Conservation (phyloP, 257 asterid species). For the Henckelia pumila region DNA sequence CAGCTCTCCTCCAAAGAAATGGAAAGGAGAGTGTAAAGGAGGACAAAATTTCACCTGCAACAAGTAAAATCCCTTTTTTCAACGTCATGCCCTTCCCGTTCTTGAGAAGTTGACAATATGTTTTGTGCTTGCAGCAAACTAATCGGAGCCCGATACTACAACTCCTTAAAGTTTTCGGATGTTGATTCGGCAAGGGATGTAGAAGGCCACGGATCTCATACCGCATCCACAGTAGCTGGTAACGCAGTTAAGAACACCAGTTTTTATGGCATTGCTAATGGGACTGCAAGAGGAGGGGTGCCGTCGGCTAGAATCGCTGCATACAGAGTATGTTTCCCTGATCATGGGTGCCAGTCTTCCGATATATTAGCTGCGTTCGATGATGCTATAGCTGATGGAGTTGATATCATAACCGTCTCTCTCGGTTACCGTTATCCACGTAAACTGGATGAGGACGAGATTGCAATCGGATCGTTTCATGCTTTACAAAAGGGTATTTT, state of each 20-base stretch:
- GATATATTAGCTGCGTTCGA: too few species aligned
- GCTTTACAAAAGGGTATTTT: too few species aligned
- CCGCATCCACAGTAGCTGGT: constrained; percentile 41
- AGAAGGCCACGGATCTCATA: constrained; percentile 36
- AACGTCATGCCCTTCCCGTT: background rate
- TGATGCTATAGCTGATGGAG: too few species aligned
- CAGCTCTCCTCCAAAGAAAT: constrained; percentile 35
- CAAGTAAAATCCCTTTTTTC: background rate
- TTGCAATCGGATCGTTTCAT: constrained; percentile 43
- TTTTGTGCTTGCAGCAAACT: too few species aligned
- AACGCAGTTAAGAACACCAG: constrained; percentile 11
- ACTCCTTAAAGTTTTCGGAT: too few species aligned
- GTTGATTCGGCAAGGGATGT: too few species aligned
- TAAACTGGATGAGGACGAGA: background rate
- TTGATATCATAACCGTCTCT: too few species aligned
- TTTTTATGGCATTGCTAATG: too few species aligned
- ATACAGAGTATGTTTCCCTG: constrained; percentile 25
- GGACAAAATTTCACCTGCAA: too few species aligned
- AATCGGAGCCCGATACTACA: constrained; percentile 43
- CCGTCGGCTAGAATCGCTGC: constrained; percentile 34
- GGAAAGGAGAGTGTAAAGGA: constrained; percentile 40
- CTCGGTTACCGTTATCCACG: too few species aligned
- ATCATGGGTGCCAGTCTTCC: fast-evolving
- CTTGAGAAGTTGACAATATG: too few species aligned
- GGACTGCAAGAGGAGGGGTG: too few species aligned